phyloP scores from a whole-genome alignment of 192 early-diverging fungal species.

The Coemansia aciculifera region DNA sequence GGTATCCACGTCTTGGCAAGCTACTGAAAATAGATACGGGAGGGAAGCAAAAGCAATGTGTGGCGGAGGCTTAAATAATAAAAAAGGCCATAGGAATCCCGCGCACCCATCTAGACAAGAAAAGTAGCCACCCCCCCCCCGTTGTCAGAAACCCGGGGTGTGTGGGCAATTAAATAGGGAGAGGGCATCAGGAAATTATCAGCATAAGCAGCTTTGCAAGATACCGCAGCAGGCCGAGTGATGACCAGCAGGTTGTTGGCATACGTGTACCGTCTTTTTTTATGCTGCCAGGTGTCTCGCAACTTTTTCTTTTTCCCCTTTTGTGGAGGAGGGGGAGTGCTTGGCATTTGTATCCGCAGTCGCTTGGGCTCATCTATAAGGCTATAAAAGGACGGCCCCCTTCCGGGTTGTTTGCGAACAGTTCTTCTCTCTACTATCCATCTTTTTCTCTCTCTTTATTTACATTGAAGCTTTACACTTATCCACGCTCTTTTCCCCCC shows the following conservation, averaged over 20 bases:
- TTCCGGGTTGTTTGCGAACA: conserved; percentile 2
- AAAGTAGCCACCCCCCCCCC: neutral
- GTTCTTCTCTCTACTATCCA: neutral
- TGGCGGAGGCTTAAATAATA: conserved; percentile 6
- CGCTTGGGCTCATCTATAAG: neutral
- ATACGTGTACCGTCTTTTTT: conserved; percentile 5
- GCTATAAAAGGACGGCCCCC: conserved; percentile 4
- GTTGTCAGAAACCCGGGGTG: neutral
- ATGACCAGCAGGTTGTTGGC: neutral
- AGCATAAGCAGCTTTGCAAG: neutral
- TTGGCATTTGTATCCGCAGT: conserved; percentile 8
- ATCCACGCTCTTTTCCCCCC: neutral
- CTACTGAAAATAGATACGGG: conserved; percentile 5
- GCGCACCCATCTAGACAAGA: neutral
- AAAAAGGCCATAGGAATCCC: neutral
- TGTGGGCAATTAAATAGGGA: neutral
- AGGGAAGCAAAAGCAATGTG: neutral
- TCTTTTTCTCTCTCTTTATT: neutral
- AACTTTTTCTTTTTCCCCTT: neutral
- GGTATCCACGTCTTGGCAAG: neutral
- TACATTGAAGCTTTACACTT: neutral
- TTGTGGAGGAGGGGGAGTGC: conserved; percentile 4
- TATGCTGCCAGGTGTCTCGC: neutral
- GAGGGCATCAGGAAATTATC: conserved; percentile 7
- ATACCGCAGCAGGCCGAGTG: conserved; percentile 3